Base-by-base conservation (phyloP, 2,329 filamentous ascomycete genomes). In the Stenocarpella maydis region DNA sequence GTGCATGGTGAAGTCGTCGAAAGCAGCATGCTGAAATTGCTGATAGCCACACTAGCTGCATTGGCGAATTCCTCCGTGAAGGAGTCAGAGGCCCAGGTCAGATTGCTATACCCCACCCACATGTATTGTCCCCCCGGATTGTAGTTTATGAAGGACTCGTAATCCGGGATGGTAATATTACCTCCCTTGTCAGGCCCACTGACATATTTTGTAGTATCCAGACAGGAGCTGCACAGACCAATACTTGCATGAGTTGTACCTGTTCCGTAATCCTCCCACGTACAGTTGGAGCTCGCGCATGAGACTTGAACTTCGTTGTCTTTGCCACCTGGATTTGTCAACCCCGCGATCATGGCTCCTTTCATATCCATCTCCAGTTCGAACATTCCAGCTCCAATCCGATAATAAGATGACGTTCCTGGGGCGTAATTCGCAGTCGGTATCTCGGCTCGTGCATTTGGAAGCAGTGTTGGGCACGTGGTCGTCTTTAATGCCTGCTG, bases 361-460 rank as follows among this genome's bases (percentile, higher is more conserved):
- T 78, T 78, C 75, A 78, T 77, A 58, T 77, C 77, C 1, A 74
- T 70, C 53, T 75, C 73, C 6, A 76, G 34, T 45, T 78, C 72
- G 26, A 68, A 77, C 4, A 14, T 8, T 1, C 75, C 75, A 0
- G 73, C 74, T 3, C 67, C 73, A 10, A 73, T 39, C 0, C 72
- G 71, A 43, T 75, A 75, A 52, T 72, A 72, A 5, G 68, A 54
- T 14, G 67, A 69, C 26, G 49, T 50, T 2, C 68, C 70, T 17
- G 70, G 70, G 2, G 47, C 67, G 28, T 64, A 71, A 17, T 71
- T 45, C 3, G 70, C 70, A 14, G 17, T 41, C 1, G 70, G 70
- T 4, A 71, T 67, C 8, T 65, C 52, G 6, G 70, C 58, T 4
- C 50, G 54, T 37, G 55, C 67, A 34, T 64, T 50, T 8, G 34